Percentiles rank a stretch among this genome's conserved stretches.
Conservation (phyloP, 2,329 filamentous ascomycete species). For the Daldinia sp. region DNA sequence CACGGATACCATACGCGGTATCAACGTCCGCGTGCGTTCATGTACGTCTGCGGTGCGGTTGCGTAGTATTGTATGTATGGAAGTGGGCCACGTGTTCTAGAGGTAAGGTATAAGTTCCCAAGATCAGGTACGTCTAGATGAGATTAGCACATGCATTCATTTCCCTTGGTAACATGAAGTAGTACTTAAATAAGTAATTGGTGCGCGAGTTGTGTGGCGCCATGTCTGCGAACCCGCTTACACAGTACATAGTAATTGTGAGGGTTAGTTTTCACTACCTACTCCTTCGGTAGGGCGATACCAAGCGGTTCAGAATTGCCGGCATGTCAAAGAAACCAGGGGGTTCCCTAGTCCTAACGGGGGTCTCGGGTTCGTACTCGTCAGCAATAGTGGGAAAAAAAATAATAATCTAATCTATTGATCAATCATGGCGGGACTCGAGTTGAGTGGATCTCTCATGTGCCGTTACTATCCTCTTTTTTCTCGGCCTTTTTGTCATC, state of each 20-base stretch:
- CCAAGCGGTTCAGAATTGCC: constrained; percentile 26
- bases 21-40: constrained; percentile 1
- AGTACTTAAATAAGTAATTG: background rate
- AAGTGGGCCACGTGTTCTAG: constrained; percentile 35
- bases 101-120: constrained; percentile 13
- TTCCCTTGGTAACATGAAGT: constrained; percentile 2
- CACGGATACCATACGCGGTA: constrained; percentile 8
- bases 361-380: background rate
- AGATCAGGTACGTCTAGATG: constrained; percentile 17
- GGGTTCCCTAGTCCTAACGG: constrained; percentile 12
- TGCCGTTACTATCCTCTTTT: constrained; percentile 24
- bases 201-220: background rate
- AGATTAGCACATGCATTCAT: constrained; percentile 6
- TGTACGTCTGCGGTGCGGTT: constrained; percentile 19
- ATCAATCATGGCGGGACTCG: constrained; percentile 15
- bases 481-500: constrained; percentile 54
- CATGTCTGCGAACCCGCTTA: constrained; percentile 20
- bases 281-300: constrained; percentile 7
- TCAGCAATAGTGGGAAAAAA: constrained; percentile 2
- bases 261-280: constrained; percentile 8
- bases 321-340: constrained; percentile 15
- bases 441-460: constrained; percentile 11
- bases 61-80: constrained; percentile 19
- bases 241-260: constrained; percentile 23
- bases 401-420: constrained; percentile 5